phyloP scores from a whole-genome alignment of 2,329 filamentous ascomycete species.

The Neonectria neomacrospora region DNA sequence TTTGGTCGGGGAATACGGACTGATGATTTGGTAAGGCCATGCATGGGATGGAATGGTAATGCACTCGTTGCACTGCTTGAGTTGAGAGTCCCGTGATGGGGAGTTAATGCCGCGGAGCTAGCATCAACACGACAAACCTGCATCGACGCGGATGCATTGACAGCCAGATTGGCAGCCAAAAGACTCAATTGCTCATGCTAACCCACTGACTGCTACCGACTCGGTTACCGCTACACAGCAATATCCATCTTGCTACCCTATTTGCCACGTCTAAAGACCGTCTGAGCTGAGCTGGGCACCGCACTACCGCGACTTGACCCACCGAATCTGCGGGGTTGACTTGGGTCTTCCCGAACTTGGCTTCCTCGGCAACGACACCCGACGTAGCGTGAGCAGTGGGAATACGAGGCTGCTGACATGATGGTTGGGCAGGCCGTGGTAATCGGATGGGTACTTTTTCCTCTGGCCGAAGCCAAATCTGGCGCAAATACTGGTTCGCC shows the following conservation, averaged over 20 bases:
- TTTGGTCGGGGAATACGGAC: no score
- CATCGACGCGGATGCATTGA: not conserved
- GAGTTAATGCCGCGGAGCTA: not conserved
- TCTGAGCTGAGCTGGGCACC: not conserved
- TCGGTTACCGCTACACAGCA: not conserved
- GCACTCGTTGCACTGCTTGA: not conserved
- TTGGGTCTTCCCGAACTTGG: conserved; percentile 11
- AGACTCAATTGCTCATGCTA: not conserved
- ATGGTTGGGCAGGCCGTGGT: not conserved
- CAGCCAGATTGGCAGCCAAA: not conserved
- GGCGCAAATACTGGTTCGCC: not conserved
- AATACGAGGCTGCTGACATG: conserved; percentile 13
- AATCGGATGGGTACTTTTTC: not conserved
- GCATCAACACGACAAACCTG: not conserved
- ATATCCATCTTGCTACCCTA: not conserved
- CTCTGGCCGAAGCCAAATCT: not conserved
- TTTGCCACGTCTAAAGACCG: not conserved
- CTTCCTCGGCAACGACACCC: not conserved
- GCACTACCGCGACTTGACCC: not conserved
- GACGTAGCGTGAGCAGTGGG: not conserved
- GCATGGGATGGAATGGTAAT: not conserved
- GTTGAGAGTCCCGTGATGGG: not conserved
- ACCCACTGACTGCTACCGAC: not conserved
- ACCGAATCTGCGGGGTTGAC: conserved; percentile 10
- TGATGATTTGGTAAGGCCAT: not conserved